Conservation (phyloP, 306 rosid genomes). For the Betula pendula region DNA sequence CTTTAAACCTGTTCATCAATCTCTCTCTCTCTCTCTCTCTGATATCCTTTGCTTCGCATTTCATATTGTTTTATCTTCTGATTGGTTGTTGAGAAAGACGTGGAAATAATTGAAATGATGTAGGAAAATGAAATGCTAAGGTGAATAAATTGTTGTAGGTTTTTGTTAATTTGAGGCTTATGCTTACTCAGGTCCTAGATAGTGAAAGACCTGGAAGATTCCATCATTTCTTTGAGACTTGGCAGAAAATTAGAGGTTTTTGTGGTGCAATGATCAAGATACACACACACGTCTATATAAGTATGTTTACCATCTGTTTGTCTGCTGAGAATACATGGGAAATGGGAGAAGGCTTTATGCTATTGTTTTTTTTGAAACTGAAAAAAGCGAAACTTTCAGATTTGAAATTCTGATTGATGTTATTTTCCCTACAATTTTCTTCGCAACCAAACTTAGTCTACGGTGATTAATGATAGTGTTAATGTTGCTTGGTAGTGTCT, state of each 20-base stretch:
- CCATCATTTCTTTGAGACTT: not conserved
- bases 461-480: not conserved
- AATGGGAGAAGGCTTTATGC: not conserved
- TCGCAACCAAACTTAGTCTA: not conserved
- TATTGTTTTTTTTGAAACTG: not conserved
- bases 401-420: not conserved
- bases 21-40: not conserved
- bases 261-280: not conserved
- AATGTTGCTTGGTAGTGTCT: not conserved
- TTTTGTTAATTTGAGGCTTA: not conserved
- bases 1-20: not conserved
- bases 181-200: not conserved
- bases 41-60: not conserved
- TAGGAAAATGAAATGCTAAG: not conserved
- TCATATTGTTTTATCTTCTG: not conserved
- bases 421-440: not conserved
- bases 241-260: not conserved
- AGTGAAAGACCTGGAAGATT: not conserved
- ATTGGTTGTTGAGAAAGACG: constrained; percentile 24
- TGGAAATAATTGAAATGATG: not conserved
- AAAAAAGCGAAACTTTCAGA: not conserved
- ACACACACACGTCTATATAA: not conserved
- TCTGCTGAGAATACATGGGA: not conserved
- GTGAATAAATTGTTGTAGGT: no score
- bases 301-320: not conserved